These are phyloP conservation scores for Neospora caninum DNA, from an alignment of 169 alveolate species.

Conservation along the genomic window DNA sequence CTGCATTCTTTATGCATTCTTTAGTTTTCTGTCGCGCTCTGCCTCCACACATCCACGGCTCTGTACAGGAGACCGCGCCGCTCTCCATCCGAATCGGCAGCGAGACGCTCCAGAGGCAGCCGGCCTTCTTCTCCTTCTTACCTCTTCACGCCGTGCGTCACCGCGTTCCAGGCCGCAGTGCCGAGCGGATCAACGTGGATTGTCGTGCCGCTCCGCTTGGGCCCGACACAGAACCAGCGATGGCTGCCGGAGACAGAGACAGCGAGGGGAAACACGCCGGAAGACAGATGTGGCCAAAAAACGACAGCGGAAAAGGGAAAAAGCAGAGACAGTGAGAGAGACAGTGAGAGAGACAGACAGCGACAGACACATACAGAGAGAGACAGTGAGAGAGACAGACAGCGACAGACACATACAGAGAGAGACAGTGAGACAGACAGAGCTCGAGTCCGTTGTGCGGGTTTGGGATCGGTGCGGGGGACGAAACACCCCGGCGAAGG, in stretches of 20 bases:
- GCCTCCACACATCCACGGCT: too few species aligned
- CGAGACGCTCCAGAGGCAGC: too few species aligned
- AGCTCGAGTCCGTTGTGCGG: too few species aligned
- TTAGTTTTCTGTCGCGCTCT: too few species aligned
- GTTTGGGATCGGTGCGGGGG: too few species aligned
- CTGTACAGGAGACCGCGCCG: too few species aligned
- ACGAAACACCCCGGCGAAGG: too few species aligned
- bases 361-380: too few species aligned
- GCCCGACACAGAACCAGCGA: conserved; percentile 85
- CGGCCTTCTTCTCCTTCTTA: conserved; percentile 49
- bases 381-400: not conserved
- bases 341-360: not conserved
- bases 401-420: not conserved
- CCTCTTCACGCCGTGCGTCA: conserved; percentile 79
- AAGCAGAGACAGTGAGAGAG: not conserved
- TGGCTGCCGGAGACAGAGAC: conserved; percentile 60
- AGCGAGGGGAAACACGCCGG: not conserved
- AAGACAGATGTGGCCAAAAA: not conserved
- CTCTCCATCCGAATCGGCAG: too few species aligned
- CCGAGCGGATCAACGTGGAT: conserved; percentile 84
- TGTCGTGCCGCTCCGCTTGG: conserved; percentile 84
- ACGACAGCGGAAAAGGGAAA: too few species aligned
- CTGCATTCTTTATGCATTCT: too few species aligned
- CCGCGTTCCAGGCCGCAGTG: conserved; percentile 88
- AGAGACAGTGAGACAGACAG: too few species aligned